Percentiles rank a stretch among this genome's conserved stretches.
Evolutionary conservation across 305 asterid genomes (phyloP).

Genomic region (Fraxinus greggii): DNA sequence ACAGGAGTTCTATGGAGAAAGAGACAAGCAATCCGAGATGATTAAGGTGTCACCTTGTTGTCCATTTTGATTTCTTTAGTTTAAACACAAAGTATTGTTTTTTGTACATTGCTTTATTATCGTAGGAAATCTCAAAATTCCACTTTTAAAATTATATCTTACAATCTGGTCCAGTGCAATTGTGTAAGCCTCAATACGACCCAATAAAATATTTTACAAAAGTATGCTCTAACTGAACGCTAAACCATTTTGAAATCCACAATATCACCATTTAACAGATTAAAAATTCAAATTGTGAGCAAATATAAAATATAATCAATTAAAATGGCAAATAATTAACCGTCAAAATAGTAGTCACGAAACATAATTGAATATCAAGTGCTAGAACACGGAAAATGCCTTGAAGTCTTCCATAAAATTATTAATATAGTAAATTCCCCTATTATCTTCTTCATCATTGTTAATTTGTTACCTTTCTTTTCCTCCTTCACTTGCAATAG

Average conservation of each 20-base stretch:
- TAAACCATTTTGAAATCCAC: not conserved
- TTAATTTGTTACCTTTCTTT: not conserved
- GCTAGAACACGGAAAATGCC: not conserved
- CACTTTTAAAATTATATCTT: constrained; percentile 4
- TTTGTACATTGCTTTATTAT: constrained; percentile 4
- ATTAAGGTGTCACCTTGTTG: constrained; percentile 36
- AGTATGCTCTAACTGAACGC: not conserved
- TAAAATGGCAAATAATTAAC: not conserved
- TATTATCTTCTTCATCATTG: not conserved
- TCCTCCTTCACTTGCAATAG: not conserved
- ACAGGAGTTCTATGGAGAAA: constrained; percentile 41
- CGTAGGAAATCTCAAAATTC: not conserved
- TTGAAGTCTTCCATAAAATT: not conserved
- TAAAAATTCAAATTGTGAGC: not conserved
- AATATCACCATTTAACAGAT: not conserved
- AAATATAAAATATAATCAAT: not conserved
- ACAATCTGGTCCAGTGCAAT: not conserved
- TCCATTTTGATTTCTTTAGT: constrained; percentile 3
- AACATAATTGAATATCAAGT: not conserved
- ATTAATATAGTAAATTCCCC: not conserved
- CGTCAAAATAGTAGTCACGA: not conserved
- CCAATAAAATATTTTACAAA: not conserved
- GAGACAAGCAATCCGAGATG: constrained; percentile 30
- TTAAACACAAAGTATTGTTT: not conserved
- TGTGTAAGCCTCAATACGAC: not conserved